Evolutionary conservation across 2,329 filamentous ascomycete genomes (phyloP).

Genomic region (Aspergillus oerlinghausenensis): DNA sequence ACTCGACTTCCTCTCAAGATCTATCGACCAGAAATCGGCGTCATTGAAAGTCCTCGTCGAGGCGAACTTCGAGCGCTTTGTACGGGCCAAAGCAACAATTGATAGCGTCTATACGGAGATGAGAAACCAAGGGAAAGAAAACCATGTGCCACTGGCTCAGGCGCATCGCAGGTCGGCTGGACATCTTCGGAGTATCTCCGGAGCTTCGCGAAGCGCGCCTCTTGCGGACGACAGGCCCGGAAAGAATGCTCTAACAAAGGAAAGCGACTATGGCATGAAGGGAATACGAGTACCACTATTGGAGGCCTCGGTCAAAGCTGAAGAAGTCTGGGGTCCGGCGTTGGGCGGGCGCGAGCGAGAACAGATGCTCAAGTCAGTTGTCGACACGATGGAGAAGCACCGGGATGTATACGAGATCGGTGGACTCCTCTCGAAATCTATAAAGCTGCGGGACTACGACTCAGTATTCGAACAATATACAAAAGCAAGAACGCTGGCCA

Average conservation of each 20-base stretch:
- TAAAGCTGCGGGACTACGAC: constrained; percentile 88
- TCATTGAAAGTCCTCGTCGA: constrained; percentile 95
- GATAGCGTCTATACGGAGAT: constrained; percentile 99
- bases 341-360: constrained; percentile 88
- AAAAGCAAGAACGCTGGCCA: constrained; percentile 73
- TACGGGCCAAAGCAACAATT: constrained; percentile 93
- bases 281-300: constrained; percentile 84
- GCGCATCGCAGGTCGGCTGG: constrained; percentile 62
- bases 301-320: constrained; percentile 87
- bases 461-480: constrained; percentile 80
- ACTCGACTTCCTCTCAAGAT: constrained; percentile 78
- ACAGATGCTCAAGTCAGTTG: constrained; percentile 73
- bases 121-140: constrained; percentile 63
- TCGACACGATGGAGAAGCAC: constrained; percentile 71
- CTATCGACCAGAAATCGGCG: constrained; percentile 96
- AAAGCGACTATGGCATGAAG: constrained; percentile 83
- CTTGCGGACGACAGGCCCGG: constrained; percentile 54
- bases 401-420: constrained; percentile 79
- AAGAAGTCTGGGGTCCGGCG: constrained; percentile 96
- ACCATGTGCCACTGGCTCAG: constrained; percentile 34
- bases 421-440: constrained; percentile 71
- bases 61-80: constrained; percentile 97
- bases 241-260: constrained; percentile 88
- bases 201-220: constrained; percentile 37
- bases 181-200: constrained; percentile 53